Conservation (phyloP, 2,329 filamentous ascomycete genomes). For the Catunica adiposa region DNA sequence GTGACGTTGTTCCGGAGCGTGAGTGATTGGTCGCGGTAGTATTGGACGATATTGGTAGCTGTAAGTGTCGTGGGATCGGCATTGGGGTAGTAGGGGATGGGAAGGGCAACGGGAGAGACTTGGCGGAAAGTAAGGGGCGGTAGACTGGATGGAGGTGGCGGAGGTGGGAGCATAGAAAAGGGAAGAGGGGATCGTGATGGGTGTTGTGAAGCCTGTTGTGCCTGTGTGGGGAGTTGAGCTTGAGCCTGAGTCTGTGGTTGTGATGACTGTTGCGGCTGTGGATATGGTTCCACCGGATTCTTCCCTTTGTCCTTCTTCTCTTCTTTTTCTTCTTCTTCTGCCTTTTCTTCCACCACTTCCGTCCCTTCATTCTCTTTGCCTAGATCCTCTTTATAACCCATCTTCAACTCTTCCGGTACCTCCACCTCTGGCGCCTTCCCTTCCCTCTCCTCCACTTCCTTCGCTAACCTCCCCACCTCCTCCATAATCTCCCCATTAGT, state of each 20-base stretch:
- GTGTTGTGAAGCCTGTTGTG: background rate
- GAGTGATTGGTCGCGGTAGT: background rate
- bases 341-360: conserved; percentile 9
- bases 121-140: conserved; percentile 1
- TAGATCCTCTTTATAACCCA: conserved; percentile 63
- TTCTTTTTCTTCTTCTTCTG: background rate
- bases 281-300: background rate
- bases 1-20: background rate
- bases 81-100: background rate
- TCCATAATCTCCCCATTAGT: conserved; percentile 57
- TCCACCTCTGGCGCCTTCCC: conserved; percentile 19
- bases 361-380: background rate
- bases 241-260: background rate
- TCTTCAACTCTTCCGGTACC: conserved; percentile 38
- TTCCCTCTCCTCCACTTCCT: conserved; percentile 19
- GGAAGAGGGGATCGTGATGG: too few relatives aligned
- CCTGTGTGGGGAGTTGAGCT: background rate
- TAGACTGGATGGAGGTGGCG: background rate
- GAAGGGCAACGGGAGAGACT: background rate
- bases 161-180: background rate
- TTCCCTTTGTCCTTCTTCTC: background rate
- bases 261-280: background rate
- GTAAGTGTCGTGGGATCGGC: background rate
- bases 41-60: background rate
- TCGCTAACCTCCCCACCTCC: conserved; percentile 26